Evolutionary conservation across 192 early-diverging fungal genomes (phyloP), one percentile per base, ranked within the genome.

Genomic region (Gamsiella multidivaricata): DNA sequence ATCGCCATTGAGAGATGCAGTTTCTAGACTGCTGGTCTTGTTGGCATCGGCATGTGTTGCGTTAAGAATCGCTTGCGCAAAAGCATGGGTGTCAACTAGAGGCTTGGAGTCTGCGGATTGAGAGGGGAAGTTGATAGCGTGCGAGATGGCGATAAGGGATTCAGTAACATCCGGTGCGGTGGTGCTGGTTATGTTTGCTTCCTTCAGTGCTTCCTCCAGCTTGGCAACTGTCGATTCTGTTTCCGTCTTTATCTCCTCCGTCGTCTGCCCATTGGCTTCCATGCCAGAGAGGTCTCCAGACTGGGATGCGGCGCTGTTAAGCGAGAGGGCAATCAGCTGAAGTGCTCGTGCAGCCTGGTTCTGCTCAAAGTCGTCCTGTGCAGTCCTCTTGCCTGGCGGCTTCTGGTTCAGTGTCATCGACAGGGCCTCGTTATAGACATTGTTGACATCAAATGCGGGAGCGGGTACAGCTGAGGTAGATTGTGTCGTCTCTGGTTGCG

Each of bases 291-390:
- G 57, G 1, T 72, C 36, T 54, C 34, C n/a, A 20, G 54, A 10
- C 3, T 39, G 25, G 23, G 47, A 28, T 31, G 67, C 34, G 3
- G 54, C 17, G 18, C 37, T 53, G 49, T 57, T 69, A 2, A 78
- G 34, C 1, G 74, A 78, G 22, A 68, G 50, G 6, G 74, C 74
- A 46, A 78, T 78, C 17, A 63, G 23, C 31, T 78, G 74, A 3
- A 78, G 50, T 0, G 74, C 63, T 46, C 42, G 51, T 0, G 74
- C 74, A n/a, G 74, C 74, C 31, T 78, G 59, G 37, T 62, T 69
- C 17, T 78, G 63, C 2, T 66, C 74, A 43, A 63, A 33, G 0
- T 57, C 59, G 22, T 78, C 74, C 7, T 78, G 65, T 18, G 51
- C 45, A 20, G 71, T 42, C 23, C 53, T 62, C 41, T 65, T 62